A percentile compares a stretch with the other conserved stretches of the same genome.
Evolutionary conservation across 2,329 filamentous ascomycete genomes (phyloP).

Genomic region (Ophiocordyceps camponoti-saundersi): DNA sequence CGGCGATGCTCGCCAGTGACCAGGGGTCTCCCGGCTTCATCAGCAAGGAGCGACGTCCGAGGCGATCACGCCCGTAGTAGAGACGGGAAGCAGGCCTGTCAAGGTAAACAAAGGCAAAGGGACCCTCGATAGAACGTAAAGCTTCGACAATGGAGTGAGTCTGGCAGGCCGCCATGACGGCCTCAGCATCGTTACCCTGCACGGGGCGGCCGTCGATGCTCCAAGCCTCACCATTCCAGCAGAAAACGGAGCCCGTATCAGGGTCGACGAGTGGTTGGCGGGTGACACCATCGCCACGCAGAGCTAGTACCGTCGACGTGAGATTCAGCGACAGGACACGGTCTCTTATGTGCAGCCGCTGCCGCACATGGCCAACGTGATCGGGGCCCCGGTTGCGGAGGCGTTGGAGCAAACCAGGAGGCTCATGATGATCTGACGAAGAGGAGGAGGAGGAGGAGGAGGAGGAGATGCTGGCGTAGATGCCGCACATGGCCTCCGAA

Average conservation of each 20-base stretch:
- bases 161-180: conserved; percentile 37
- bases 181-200: conserved; percentile 62
- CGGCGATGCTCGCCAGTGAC: conserved; percentile 55
- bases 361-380: conserved; percentile 28
- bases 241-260: conserved; percentile 48
- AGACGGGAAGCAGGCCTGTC: conserved; percentile 44
- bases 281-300: conserved; percentile 60
- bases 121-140: conserved; percentile 52
- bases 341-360: conserved; percentile 9
- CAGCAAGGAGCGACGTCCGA: conserved; percentile 74
- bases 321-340: conserved; percentile 36
- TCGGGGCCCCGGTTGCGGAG: conserved; percentile 44
- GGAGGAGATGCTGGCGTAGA: conserved; percentile 31
- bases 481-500: conserved; percentile 37
- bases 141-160: conserved; percentile 25
- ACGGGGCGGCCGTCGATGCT: conserved; percentile 42
- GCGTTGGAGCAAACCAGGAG: conserved; percentile 20
- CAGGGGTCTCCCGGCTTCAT: conserved; percentile 31
- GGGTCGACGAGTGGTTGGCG: conserved; percentile 54
- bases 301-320: conserved; percentile 72
- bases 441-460: conserved; percentile 12
- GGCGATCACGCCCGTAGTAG: conserved; percentile 73
- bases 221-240: conserved; percentile 99
- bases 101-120: conserved; percentile 79
- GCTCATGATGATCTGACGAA: conserved; percentile 4